phyloP scores from a whole-genome alignment of 306 rosid species.

The Dryas octopetala region DNA sequence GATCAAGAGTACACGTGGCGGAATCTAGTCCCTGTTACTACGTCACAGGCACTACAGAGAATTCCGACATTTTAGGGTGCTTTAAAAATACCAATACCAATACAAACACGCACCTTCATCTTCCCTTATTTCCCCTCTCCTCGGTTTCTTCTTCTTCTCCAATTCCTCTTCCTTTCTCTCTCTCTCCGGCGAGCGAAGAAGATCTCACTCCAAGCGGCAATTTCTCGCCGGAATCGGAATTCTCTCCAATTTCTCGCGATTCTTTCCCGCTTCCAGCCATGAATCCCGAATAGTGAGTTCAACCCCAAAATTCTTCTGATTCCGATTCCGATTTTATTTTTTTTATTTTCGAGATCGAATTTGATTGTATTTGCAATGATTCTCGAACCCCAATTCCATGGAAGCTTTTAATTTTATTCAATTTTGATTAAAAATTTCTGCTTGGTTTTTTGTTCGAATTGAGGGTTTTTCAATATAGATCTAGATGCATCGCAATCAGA shows the following conservation, averaged over 20 bases:
- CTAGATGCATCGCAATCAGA: slow-evolving; percentile 29
- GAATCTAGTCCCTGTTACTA: slow-evolving; percentile 15
- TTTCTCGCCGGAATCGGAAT: slow-evolving; percentile 33
- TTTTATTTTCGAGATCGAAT: not conserved
- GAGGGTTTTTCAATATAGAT: slow-evolving; percentile 26
- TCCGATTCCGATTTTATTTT: not conserved
- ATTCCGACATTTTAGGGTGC: slow-evolving; percentile 42
- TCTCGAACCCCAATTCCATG: not conserved
- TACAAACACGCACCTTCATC: slow-evolving; percentile 16
- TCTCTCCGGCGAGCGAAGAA: slow-evolving; percentile 40
- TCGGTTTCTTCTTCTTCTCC: slow-evolving; percentile 37
- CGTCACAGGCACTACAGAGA: slow-evolving; percentile 44
- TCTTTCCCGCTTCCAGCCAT: slow-evolving; percentile 44
- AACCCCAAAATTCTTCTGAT: slow-evolving; percentile 2
- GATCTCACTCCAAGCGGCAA: slow-evolving; percentile 11
- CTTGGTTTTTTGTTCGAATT: not conserved
- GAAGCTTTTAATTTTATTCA: not conserved
- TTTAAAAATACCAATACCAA: slow-evolving; percentile 16
- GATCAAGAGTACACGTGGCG: slow-evolving; percentile 41
- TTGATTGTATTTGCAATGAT: slow-evolving; percentile 41
- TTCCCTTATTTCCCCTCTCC: slow-evolving; percentile 1
- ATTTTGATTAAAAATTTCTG: not conserved
- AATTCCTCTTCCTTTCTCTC: slow-evolving; percentile 2
- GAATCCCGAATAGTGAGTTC: slow-evolving; percentile 97
- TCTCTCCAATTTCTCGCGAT: slow-evolving; percentile 13